Percentiles rank a stretch among this genome's conserved stretches.
phyloP scores from a whole-genome alignment of 2,329 filamentous ascomycete genomes.

The Trichoderma oligosporum region DNA sequence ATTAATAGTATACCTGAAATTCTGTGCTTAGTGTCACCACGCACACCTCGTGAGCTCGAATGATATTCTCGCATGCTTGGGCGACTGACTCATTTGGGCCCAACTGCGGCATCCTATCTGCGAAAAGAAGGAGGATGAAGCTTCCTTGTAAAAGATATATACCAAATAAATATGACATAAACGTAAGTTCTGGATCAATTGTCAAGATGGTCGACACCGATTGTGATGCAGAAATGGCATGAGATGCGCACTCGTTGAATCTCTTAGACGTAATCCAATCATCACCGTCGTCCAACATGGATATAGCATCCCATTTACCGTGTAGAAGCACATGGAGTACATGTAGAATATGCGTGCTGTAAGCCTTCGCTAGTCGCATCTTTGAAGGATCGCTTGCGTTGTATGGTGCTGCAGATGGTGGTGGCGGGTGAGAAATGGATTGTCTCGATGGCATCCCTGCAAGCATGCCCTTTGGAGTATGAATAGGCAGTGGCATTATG shows the following conservation, averaged over 20 bases:
- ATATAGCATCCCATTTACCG: conserved; percentile 49
- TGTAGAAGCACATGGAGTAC: conserved; percentile 47
- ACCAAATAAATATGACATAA: conserved; percentile 51
- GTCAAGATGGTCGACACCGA: conserved; percentile 44
- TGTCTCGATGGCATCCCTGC: conserved; percentile 11
- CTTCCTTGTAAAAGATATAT: conserved; percentile 51
- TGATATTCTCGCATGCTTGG: conserved; percentile 47
- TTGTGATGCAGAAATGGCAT: conserved; percentile 45
- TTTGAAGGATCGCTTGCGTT: conserved; percentile 30
- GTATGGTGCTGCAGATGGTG: conserved; percentile 14
- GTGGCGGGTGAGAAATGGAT: conserved; percentile 20
- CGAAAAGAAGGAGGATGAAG: conserved; percentile 47
- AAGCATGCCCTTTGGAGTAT: conserved; percentile 5
- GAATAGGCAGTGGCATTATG: conserved; percentile 8
- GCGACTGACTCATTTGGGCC: conserved; percentile 44
- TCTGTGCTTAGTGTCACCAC: conserved; percentile 48
- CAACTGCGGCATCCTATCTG: conserved; percentile 47
- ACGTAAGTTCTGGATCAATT: conserved; percentile 47
- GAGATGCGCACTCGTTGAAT: conserved; percentile 44
- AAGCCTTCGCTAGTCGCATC: conserved; percentile 41
- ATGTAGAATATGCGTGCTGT: conserved; percentile 46
- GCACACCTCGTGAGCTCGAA: conserved; percentile 49
- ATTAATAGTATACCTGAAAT: conserved; percentile 47
- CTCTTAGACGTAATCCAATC: conserved; percentile 46
- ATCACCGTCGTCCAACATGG: conserved; percentile 46